Base-by-base conservation (phyloP, 164 flowering plant genomes). In the Tinospora cordifolia region DNA sequence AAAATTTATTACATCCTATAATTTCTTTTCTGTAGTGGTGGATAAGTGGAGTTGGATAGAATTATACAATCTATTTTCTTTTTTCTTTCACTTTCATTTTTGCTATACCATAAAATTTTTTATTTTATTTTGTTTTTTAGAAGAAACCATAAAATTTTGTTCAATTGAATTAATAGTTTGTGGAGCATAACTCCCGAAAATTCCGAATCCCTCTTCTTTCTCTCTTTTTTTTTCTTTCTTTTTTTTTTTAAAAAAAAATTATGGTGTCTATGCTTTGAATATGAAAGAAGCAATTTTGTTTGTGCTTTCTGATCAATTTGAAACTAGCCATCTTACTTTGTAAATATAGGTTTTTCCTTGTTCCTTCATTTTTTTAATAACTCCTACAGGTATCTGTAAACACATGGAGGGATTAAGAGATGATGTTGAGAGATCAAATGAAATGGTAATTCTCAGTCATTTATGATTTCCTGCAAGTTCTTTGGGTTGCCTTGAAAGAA, bases 341-440 rank as follows among this genome's bases (percentile, higher is more conserved):
- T 54, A 21, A 21, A 54, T 40, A 26, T 60, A 27, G 63, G 8
- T 47, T 51, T 66, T 57, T 58, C 30, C 15, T n/a, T 19, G 21
- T 25, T 60, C 30, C 12, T 60, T 14, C 44, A 40, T 17, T 54
- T 59, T 41, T 21, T 26, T n/a, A n/a, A n/a, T n/a, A n/a, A 44
- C 21, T 73, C 21, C 39, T 80, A 62, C 90, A 95, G 99, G 88
- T 57, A 68, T 95, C 12, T 87, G 79, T 76, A 87, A 86, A 73
- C 86, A 87, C 72, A 81, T 91, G 87, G 98, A 95, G 39, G 88
- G 82, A 65, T 74, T 92, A 68, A 84, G 88, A 41, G 82, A 83
- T 72, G 94, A 91, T 66, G 84, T 86, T 60, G 98, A 95, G 21
- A 90, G 83, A 80, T 90, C 99, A 60, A 91, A 92, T 75, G 98